Conservation (phyloP, 1,284 basidiomycete species). For the Mixia osmundae region DNA sequence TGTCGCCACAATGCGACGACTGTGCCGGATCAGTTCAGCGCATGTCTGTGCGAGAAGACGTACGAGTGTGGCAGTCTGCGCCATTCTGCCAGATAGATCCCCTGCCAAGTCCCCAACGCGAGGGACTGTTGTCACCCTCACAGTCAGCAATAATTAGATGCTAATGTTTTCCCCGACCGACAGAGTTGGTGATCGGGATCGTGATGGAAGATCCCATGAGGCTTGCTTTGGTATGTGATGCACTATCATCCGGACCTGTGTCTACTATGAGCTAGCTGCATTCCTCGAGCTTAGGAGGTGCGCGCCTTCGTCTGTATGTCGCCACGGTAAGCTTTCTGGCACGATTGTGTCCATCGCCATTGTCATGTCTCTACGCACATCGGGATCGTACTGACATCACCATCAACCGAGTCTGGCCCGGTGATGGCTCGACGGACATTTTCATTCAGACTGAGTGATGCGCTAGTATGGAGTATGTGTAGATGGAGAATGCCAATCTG, state of each 20-base stretch:
- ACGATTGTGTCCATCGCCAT: conserved; percentile 18
- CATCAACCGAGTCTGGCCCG: neutral
- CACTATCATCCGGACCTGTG: conserved; percentile 17
- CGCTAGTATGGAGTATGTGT: conserved; percentile 23
- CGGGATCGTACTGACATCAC: neutral
- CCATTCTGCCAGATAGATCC: conserved; percentile 6
- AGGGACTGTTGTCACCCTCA: conserved; percentile 8
- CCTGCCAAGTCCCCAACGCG: conserved; percentile 20
- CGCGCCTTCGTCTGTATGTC: conserved; percentile 21
- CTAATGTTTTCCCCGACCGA: neutral
- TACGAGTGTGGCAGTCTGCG: too few species aligned
- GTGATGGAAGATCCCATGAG: conserved; percentile 24
- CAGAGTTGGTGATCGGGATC: conserved; percentile 9
- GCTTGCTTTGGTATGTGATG: conserved; percentile 22
- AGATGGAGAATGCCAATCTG: conserved; percentile 15
- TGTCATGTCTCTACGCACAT: conserved; percentile 22
- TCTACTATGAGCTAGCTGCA: neutral
- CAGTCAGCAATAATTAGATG: neutral
- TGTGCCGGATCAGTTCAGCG: too few species aligned
- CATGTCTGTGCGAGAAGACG: too few species aligned
- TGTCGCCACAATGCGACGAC: too few species aligned
- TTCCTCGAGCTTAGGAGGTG: neutral
- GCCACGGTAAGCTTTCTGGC: conserved; percentile 21
- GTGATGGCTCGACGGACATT: conserved; percentile 9
- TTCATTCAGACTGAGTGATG: conserved; percentile 21